Base-by-base conservation (phyloP, 1,139 yeast species). In the Saccharomycopsis hybrid region DNA sequence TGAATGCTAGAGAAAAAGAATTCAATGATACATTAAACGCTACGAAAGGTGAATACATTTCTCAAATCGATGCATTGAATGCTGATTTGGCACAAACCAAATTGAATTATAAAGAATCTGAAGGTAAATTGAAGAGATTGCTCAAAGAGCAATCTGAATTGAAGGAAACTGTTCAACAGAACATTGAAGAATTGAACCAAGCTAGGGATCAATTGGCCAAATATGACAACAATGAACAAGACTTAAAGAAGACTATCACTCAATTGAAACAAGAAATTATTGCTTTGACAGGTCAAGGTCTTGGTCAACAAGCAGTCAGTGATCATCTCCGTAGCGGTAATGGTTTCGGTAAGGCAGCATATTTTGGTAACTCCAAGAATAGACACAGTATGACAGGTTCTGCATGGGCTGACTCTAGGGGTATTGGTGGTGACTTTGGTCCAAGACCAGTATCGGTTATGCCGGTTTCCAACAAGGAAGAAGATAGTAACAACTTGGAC, bases 221-320 rank as follows among this genome's bases (percentile, higher is more conserved):
- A 59, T 77, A 81, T 55, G 81, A 79, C 56, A 76, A 82, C 28
- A 80, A 81, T 58, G 92, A 84, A 58, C 78, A 75, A 43, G 88
- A 83, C 57, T 61, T 87, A 62, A 82, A 81, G 62, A 73, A 77
- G 44, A 82, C 84, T 53, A 82, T 85, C 53, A 80, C 79, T 54
- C 82, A 83, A 60, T 72, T 86, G 64, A 85, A 85, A 64, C 72
- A 73, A 43, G 88, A 83, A 62, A 69, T 83, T 54, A 76, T 82
- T 46, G 63, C 66, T 11, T 56, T 69, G 48, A 59, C 71, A 28
- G 65, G 65, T 50, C 70, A 68, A 55, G 64, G 65, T 41, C 63
- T 62, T 51, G 57, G 62, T 42, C 53, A 59, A 29, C 59, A 56
- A 42, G 44, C 50, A 41, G 51, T 43, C 43, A 44, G 35, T 54